These are phyloP conservation scores for Umbelopsis vinacea DNA, from an alignment of 192 early-diverging fungal genomes.

Conservation along the genomic window DNA sequence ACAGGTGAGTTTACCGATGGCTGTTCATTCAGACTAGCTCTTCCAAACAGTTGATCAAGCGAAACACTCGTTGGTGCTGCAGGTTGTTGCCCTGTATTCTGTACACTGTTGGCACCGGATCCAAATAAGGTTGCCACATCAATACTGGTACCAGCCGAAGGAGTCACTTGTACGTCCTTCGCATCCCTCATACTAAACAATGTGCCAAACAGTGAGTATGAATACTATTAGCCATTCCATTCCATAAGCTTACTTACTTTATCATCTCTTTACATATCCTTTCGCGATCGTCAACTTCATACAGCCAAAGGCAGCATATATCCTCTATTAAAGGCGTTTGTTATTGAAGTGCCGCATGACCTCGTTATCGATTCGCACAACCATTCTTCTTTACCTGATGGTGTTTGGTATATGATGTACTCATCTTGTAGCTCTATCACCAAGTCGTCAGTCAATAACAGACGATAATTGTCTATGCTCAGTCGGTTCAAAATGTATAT, in stretches of 20 bases:
- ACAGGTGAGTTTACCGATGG: background rate
- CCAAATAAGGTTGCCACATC: constrained; percentile 24
- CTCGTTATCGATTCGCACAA: constrained; percentile 1
- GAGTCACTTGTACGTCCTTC: background rate
- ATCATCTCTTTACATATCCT: constrained; percentile 56
- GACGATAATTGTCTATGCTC: constrained; percentile 78
- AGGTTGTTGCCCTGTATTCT: background rate
- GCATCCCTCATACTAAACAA: constrained; percentile 16
- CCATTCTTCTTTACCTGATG: constrained; percentile 40
- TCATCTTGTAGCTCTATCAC: constrained; percentile 81
- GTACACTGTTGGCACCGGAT: background rate
- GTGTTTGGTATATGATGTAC: constrained; percentile 84
- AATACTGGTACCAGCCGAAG: background rate
- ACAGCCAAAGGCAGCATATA: constrained; percentile 81
- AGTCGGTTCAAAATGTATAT: constrained; percentile 91
- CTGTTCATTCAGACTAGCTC: constrained; percentile 5
- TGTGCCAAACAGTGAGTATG: background rate
- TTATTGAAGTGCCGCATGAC: background rate
- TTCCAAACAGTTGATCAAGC: background rate
- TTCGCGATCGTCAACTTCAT: constrained; percentile 69
- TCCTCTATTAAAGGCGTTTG: constrained; percentile 43
- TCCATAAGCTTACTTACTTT: constrained; percentile 39
- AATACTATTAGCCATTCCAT: background rate
- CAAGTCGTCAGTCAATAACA: constrained; percentile 69
- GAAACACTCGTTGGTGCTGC: background rate